Percentiles rank a stretch among this genome's conserved stretches.
phyloP scores from a whole-genome alignment of 1,284 basidiomycete species.

The Coniferiporia sulphurascens region DNA sequence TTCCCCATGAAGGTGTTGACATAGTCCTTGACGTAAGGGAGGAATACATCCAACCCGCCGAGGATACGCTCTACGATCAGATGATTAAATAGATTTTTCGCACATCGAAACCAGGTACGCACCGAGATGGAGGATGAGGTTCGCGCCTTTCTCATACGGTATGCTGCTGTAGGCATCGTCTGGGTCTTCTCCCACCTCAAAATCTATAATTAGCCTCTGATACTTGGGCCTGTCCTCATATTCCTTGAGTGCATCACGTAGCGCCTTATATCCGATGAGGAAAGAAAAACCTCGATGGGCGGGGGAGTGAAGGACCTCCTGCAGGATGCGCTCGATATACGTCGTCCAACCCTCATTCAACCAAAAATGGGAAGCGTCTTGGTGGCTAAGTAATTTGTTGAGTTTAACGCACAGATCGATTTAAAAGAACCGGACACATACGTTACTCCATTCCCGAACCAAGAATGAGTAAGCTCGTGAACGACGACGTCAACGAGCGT shows the following conservation, averaged over 20 bases:
- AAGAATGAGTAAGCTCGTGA: slow-evolving; percentile 75
- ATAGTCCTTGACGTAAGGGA: slow-evolving; percentile 80
- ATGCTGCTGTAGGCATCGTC: slow-evolving; percentile 74
- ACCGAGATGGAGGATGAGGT: slow-evolving; percentile 59
- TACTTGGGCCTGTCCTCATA: slow-evolving; percentile 65
- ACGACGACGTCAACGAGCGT: slow-evolving; percentile 85
- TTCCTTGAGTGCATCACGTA: slow-evolving; percentile 67
- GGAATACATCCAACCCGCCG: slow-evolving; percentile 83
- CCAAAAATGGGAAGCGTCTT: slow-evolving; percentile 80
- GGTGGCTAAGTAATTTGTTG: slow-evolving; percentile 45
- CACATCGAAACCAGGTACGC: background rate
- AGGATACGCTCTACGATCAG: slow-evolving; percentile 60
- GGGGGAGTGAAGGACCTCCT: slow-evolving; percentile 69
- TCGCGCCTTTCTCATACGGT: slow-evolving; percentile 74
- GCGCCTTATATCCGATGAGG: slow-evolving; percentile 70
- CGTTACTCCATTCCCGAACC: slow-evolving; percentile 86
- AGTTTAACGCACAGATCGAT: background rate
- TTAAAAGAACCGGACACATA: slow-evolving; percentile 30
- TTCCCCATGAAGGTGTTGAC: slow-evolving; percentile 76
- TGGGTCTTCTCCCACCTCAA: slow-evolving; percentile 80
- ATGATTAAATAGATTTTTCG: background rate
- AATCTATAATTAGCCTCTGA: slow-evolving; percentile 84
- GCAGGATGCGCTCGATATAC: slow-evolving; percentile 86
- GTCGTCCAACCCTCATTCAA: slow-evolving; percentile 94
- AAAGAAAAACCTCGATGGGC: slow-evolving; percentile 80